A percentile compares a stretch with the other conserved stretches of the same genome.
These are phyloP conservation scores for Trypanosoma conorhini DNA, from an alignment of 208 protist species.

Conservation along the genomic window DNA sequence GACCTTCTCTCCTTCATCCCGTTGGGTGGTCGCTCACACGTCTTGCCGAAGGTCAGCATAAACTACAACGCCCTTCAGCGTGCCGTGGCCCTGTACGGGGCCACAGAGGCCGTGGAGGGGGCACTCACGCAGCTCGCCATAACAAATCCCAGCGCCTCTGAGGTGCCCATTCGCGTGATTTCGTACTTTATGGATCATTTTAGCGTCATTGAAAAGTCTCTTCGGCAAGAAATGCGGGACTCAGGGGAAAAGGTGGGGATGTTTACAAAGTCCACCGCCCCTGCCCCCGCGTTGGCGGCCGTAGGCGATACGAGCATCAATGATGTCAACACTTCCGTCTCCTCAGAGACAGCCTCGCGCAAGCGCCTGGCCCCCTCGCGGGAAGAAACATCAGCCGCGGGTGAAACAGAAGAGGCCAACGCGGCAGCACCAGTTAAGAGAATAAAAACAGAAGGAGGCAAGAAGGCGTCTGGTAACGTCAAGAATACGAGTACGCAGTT, in stretches of 20 bases:
- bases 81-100: slow-evolving; percentile 43
- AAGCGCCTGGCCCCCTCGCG: slow-evolving; percentile 8
- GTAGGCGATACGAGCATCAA: not conserved
- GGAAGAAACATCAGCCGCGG: not conserved
- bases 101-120: slow-evolving; percentile 26
- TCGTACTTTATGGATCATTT: slow-evolving; percentile 46
- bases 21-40: slow-evolving; percentile 45
- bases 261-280: slow-evolving; percentile 40
- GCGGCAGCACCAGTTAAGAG: slow-evolving; percentile 8
- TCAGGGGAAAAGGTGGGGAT: slow-evolving; percentile 51
- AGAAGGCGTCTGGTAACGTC: not conserved
- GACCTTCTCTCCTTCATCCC: slow-evolving; percentile 61
- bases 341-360: not conserved
- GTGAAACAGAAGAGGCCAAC: not conserved
- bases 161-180: slow-evolving; percentile 41
- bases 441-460: slow-evolving; percentile 12
- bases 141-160: slow-evolving; percentile 13
- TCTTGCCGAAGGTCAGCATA: slow-evolving; percentile 36
- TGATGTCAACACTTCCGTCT: not conserved
- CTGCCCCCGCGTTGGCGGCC: slow-evolving; percentile 21
- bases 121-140: slow-evolving; percentile 39
- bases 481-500: slow-evolving; percentile 5
- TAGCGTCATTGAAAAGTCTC: slow-evolving; percentile 40
- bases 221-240: slow-evolving; percentile 49
- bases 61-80: slow-evolving; percentile 54